Base-by-base conservation (phyloP, 306 rosid species). In the Pyrus bretschneideri region DNA sequence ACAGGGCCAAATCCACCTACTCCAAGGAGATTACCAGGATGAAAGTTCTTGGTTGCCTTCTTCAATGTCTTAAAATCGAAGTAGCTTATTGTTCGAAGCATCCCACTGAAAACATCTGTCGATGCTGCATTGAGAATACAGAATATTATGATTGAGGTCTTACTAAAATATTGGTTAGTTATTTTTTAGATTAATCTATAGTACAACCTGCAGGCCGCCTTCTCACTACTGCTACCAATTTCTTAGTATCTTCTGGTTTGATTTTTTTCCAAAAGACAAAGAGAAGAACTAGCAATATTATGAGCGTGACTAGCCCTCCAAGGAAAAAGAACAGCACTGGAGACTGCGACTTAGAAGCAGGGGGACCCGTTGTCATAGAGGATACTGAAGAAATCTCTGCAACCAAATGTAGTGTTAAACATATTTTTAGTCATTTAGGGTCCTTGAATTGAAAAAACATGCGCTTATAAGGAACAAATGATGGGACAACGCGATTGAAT, bases 1-100 rank as follows among this genome's bases (percentile, higher is more conserved):
- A 94, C 97, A 70, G 96, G 97, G 21, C 98, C 98, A 80, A 94
- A 94, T 85, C 98, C 98, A 80, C 98, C 98, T 80, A 83, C 88
- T 80, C 98, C 98, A 46, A 94, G 96, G 76, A 91, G 87, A 85
- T 90, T 82, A 66, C n/a, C 14, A 1, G 78, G 84, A 65, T 90
- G 83, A 68, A 94, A 94, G 74, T 87, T 89, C 82, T 76, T 86
- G 76, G 97, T 91, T 71, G 96, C 98, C 81, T 73, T 94, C 77
- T 85, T 90, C 80, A 94, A 71, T 73, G 97, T 83, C 38, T 69
- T 74, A 67, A 81, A 85, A 64, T 90, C 91, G 59, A 94, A 91
- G 65, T 84, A 75, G 70, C 80, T 81, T 60, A 94, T 81, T 71
- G 94, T 84, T 73, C 88, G 81, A 80, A 90, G 89, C 77, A 69